These are phyloP conservation scores for Isabelozyma heimii DNA, from an alignment of 805 yeast genomes.

Conservation along the genomic window DNA sequence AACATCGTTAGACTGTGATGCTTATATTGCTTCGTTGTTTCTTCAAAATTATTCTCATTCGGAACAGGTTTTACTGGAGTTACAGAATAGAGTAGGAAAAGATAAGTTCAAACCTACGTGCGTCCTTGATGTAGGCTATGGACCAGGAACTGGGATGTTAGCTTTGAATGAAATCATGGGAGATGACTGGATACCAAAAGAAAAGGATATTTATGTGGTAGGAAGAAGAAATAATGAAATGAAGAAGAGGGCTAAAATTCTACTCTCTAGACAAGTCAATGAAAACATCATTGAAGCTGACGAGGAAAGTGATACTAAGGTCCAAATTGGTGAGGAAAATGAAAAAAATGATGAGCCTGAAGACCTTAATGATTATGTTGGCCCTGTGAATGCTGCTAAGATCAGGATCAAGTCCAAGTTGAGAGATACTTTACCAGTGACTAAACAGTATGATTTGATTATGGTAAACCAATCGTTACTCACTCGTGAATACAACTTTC, in stretches of 20 bases:
- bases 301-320: conserved; percentile 5
- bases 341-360: conserved; percentile 7
- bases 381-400: conserved; percentile 54
- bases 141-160: conserved; percentile 90
- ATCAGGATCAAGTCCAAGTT: conserved; percentile 56
- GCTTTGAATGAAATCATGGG: conserved; percentile 86
- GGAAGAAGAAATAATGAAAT: conserved; percentile 60
- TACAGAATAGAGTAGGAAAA: conserved; percentile 51
- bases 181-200: conserved; percentile 53
- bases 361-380: conserved; percentile 24
- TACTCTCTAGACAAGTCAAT: conserved; percentile 66
- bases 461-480: conserved; percentile 79
- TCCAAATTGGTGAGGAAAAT: conserved; percentile 3
- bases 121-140: conserved; percentile 78
- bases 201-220: conserved; percentile 68
- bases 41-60: conserved; percentile 76
- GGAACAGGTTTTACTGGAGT: conserved; percentile 63
- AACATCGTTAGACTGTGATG: conserved; percentile 58
- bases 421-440: conserved; percentile 49
- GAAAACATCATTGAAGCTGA: conserved; percentile 30
- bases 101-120: conserved; percentile 58
- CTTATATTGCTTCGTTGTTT: conserved; percentile 77
- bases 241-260: conserved; percentile 75
- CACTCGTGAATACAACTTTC: conserved; percentile 57
- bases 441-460: conserved; percentile 70